phyloP scores from a whole-genome alignment of 352 stramenopile genomes.

The Phytophthora melonis region DNA sequence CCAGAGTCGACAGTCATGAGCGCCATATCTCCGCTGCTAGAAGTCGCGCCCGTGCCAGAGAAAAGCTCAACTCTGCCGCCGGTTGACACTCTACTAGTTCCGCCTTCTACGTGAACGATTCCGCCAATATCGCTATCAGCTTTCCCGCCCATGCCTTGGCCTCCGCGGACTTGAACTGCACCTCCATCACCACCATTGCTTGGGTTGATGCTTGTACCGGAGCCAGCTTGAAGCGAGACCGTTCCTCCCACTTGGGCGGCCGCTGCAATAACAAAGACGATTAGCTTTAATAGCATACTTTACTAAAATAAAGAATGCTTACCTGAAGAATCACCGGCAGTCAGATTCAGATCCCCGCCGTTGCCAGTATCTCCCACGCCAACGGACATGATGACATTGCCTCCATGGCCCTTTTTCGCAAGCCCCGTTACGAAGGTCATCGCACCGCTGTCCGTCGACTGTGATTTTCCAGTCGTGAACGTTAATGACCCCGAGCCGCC shows the following conservation, averaged over 20 bases:
- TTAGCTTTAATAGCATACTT: not conserved
- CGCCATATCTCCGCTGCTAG: constrained; percentile 76
- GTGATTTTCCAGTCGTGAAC: constrained; percentile 33
- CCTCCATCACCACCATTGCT: constrained; percentile 74
- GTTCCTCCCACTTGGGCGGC: constrained; percentile 48
- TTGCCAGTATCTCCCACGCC: constrained; percentile 36
- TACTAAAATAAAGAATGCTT: constrained; percentile 17
- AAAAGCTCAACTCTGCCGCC: constrained; percentile 74
- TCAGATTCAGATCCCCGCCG: constrained; percentile 57
- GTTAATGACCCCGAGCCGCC: constrained; percentile 60
- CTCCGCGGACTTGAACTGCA: constrained; percentile 57
- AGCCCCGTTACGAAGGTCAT: constrained; percentile 38
- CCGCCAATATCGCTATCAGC: constrained; percentile 57
- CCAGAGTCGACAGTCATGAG: constrained; percentile 77
- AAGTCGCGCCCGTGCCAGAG: constrained; percentile 51
- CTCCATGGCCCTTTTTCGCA: constrained; percentile 37
- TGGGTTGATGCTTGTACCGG: constrained; percentile 54
- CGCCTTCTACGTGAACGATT: constrained; percentile 69
- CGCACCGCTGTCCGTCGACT: constrained; percentile 33
- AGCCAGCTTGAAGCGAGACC: constrained; percentile 58
- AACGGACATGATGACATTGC: constrained; percentile 34
- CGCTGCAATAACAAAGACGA: constrained; percentile 44
- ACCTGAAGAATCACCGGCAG: constrained; percentile 75
- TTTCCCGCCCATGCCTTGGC: constrained; percentile 63
- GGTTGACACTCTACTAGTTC: constrained; percentile 52